Evolutionary conservation across 164 flowering plant genomes (phyloP), one percentile per base, ranked within the genome.

Genomic region (Berberis thunbergii): DNA sequence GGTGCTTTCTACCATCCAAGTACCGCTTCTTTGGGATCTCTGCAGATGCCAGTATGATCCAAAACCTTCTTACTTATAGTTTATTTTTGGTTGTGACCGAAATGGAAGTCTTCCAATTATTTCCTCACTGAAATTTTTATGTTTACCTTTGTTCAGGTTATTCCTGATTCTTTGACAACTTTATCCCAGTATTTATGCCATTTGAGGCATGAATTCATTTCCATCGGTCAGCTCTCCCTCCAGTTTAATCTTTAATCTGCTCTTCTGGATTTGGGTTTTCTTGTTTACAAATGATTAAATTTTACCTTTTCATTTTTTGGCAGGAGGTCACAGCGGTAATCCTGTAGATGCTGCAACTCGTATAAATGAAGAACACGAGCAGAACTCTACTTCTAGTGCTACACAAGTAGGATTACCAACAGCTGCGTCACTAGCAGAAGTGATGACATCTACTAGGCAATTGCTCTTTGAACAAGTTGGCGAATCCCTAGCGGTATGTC

Each of bases 101-200:
- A 50, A 50, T 50, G 26, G 26, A 26, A 50, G 2, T 8, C 2
- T 50, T 2, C 3, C 13, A 40, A 41, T n/a, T 57, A 40, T n/a
- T 41, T 57, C 7, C 42, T 57, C 4, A 11, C 40, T 7, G 43
- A 57, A 40, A n/a, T 61, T 6, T 1, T 40, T 62, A 43, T 42
- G 6, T 55, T 1, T 26, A 4, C 13, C 67, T 73, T 49, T 66
- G 53, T 63, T 57, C 79, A 93, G 98, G 86, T 88, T 11, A 82
- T 93, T 70, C 89, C 88, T 66, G 98, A 88, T 81, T 87, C 98
- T 45, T 64, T 93, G 74, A 69, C 90, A 44, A 90, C 96, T 41
- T 73, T 90, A 70, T 74, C 80, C 53, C 92, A 85, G 66, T 88
- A 88, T 75, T 68, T 86, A 62, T 80, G 69, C 66, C 76, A 69